These are phyloP conservation scores for Dichomitus squalens DNA, from an alignment of 1,284 basidiomycete species.

Conservation along the genomic window DNA sequence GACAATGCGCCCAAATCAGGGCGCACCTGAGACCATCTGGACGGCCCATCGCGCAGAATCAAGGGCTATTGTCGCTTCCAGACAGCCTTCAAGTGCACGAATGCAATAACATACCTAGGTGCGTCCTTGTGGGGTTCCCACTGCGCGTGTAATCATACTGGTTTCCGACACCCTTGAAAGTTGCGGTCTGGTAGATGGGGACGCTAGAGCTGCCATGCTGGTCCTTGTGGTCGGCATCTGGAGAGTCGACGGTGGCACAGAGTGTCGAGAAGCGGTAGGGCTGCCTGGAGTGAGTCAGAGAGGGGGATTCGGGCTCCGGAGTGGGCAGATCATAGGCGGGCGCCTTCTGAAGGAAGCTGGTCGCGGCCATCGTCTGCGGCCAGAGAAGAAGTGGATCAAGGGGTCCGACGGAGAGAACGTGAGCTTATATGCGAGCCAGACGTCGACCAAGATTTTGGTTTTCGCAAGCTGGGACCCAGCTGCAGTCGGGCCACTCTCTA, in stretches of 20 bases:
- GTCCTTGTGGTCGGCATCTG: constrained; percentile 80
- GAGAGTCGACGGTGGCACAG: constrained; percentile 89
- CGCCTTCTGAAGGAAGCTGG: constrained; percentile 17
- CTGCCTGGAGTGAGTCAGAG: constrained; percentile 51
- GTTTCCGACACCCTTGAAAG: constrained; percentile 94
- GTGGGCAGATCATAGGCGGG: constrained; percentile 57
- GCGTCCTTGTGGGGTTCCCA: constrained; percentile 96
- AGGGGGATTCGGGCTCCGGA: constrained; percentile 76
- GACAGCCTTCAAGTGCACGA: no score
- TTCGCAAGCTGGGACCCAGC: constrained; percentile 3
- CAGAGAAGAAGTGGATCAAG: background rate
- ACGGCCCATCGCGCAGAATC: background rate
- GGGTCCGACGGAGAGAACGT: background rate
- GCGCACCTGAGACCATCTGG: background rate
- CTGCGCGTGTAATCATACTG: constrained; percentile 94
- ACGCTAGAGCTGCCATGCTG: constrained; percentile 94
- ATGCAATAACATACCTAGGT: constrained; percentile 68
- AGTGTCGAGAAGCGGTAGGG: constrained; percentile 84
- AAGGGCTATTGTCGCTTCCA: no score
- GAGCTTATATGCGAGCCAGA: constrained; percentile 4
- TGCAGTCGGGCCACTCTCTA: constrained; percentile 20
- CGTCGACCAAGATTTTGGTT: constrained; percentile 20
- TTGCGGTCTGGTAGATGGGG: constrained; percentile 97
- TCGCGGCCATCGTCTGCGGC: constrained; percentile 16
- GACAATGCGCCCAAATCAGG: background rate